These are phyloP conservation scores for Lachnellula hyalina DNA, from an alignment of 2,329 filamentous ascomycete species.

Conservation along the genomic window DNA sequence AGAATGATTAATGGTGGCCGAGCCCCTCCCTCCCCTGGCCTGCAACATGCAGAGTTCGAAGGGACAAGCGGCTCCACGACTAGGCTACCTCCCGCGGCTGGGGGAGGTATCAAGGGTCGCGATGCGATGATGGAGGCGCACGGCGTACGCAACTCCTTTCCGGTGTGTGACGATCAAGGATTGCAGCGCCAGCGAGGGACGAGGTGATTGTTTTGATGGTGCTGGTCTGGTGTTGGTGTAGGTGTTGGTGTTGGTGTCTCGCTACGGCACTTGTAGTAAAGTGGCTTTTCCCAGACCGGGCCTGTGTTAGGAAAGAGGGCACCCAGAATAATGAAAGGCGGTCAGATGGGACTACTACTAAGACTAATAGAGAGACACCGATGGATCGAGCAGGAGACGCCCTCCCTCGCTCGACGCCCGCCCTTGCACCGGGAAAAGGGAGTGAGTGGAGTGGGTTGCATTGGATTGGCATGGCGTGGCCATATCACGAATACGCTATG, in stretches of 20 bases:
- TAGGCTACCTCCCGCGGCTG: constrained; percentile 25
- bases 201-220: not conserved
- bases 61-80: constrained; percentile 22
- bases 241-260: not conserved
- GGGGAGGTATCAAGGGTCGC: constrained; percentile 18
- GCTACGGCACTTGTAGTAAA: not conserved
- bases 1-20: constrained; percentile 4
- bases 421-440: not conserved
- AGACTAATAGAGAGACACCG: not conserved
- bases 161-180: constrained; percentile 24
- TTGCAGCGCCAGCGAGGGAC: not conserved
- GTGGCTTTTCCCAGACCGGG: not conserved
- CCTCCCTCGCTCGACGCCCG: too few species aligned
- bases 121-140: constrained; percentile 6
- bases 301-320: not conserved
- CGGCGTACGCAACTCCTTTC: constrained; percentile 7
- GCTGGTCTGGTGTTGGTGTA: not conserved
- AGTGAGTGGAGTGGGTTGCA: not conserved
- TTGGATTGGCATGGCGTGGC: not conserved
- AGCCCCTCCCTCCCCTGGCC: constrained; percentile 18
- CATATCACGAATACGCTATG: not conserved
- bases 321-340: not conserved
- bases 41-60: constrained; percentile 22
- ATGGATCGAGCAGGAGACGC: too few species aligned
- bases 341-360: not conserved